These are phyloP conservation scores for Danielia reshetovae DNA, from an alignment of 805 yeast genomes.

Conservation along the genomic window DNA sequence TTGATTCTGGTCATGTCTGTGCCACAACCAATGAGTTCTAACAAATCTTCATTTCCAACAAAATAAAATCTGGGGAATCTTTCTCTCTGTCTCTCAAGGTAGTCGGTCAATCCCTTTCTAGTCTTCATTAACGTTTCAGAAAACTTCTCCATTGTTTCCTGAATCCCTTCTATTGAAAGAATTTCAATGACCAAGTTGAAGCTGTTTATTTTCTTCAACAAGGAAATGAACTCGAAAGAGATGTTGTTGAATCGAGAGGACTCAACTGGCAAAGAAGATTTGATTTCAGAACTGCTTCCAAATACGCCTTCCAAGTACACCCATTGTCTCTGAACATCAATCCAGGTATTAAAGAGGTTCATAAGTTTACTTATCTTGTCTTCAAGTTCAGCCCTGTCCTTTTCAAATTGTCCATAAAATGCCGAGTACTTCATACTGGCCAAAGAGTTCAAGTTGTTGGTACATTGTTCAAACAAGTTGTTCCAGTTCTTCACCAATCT, in stretches of 20 bases:
- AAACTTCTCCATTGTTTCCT: slow-evolving; percentile 43
- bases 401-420: slow-evolving; percentile 56
- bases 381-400: slow-evolving; percentile 53
- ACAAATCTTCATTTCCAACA: slow-evolving; percentile 83
- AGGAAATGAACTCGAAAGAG: slow-evolving; percentile 54
- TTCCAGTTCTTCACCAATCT: slow-evolving; percentile 69
- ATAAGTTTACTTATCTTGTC: slow-evolving; percentile 48
- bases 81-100: slow-evolving; percentile 74
- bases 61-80: slow-evolving; percentile 80
- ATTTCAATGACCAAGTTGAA: slow-evolving; percentile 54
- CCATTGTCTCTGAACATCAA: slow-evolving; percentile 87
- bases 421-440: slow-evolving; percentile 69
- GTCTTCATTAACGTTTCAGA: slow-evolving; percentile 55
- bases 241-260: slow-evolving; percentile 59
- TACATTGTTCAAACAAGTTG: slow-evolving; percentile 50
- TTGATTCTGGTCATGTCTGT: slow-evolving; percentile 45
- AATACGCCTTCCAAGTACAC: slow-evolving; percentile 79
- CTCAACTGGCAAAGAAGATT: slow-evolving; percentile 65
- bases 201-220: slow-evolving; percentile 48
- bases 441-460: slow-evolving; percentile 59
- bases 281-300: slow-evolving; percentile 52
- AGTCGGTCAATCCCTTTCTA: slow-evolving; percentile 66
- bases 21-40: slow-evolving; percentile 74
- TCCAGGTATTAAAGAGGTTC: slow-evolving; percentile 62
- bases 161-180: slow-evolving; percentile 46